Percentiles rank a stretch among this genome's conserved stretches.
phyloP scores from a whole-genome alignment of 306 rosid genomes.

The Quercus bicolor region DNA sequence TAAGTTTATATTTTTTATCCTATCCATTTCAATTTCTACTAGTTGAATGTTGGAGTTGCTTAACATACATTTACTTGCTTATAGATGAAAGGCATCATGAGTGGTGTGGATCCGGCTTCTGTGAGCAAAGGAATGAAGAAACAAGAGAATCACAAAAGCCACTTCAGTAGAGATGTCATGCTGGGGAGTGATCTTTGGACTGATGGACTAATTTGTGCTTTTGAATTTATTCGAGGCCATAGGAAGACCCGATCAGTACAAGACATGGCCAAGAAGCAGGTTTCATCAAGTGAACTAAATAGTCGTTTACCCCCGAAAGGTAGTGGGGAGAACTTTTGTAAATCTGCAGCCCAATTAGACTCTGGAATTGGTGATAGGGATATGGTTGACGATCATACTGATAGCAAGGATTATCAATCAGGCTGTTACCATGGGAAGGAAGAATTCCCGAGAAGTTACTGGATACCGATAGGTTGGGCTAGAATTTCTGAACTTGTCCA shows the following conservation, averaged over 20 bases:
- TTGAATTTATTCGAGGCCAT: conserved; percentile 39
- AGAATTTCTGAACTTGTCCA: conserved; percentile 52
- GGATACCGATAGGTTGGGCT: conserved; percentile 64
- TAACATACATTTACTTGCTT: conserved; percentile 32
- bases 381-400: conserved; percentile 2
- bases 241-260: conserved; percentile 13
- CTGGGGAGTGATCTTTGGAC: conserved; percentile 45
- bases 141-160: conserved; percentile 16
- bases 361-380: conserved; percentile 13
- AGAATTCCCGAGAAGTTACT: conserved; percentile 37
- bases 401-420: conserved; percentile 6
- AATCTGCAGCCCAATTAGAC: conserved; percentile 5
- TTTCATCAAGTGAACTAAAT: conserved; percentile 7
- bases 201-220: conserved; percentile 63
- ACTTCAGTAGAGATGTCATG: conserved; percentile 10
- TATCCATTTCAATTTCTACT: background rate
- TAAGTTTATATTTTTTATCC: background rate
- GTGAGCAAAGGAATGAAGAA: conserved; percentile 25
- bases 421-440: conserved; percentile 17
- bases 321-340: conserved; percentile 14
- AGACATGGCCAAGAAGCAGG: conserved; percentile 27
- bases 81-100: conserved; percentile 3
- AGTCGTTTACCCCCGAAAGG: background rate
- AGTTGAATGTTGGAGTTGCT: conserved; percentile 31
- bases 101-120: conserved; percentile 10